Evolutionary conservation across 202 grass and related monocot genomes (phyloP), one percentile per base, ranked within the genome.

Genomic region (Panicum virgatum): DNA sequence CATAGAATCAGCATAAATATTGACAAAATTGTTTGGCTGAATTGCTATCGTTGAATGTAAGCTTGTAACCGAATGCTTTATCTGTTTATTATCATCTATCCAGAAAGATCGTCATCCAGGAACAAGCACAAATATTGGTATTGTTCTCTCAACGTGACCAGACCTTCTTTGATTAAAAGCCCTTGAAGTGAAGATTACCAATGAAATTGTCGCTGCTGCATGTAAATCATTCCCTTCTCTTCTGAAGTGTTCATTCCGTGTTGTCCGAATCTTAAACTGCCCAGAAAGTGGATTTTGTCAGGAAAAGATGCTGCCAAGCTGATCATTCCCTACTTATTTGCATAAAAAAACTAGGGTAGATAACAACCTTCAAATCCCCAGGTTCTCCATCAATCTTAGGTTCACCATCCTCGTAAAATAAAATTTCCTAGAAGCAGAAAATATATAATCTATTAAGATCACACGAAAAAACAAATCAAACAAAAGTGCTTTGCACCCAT

Each of bases 341-440:
- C 27, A 72, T 72, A 52, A 52, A 20, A 34, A 70, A 20, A 16
- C 29, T 18, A 34, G 3, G 59, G 27, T 34, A 16, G 27, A 20
- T 51, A 52, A 19, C 26, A 74, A 94, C 94, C 89, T 94, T 97
- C 77, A 97, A 85, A 84, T 92, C 91, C 57, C 91, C 91, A 85
- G 81, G 64, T 81, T 92, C 89, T 47, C 94, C 91, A 61, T 97
- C 94, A 72, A 92, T 79, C 83, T 92, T 97, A 76, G 91, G 94
- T 74, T 97, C 91, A 36, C 94, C 94, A 69, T 97, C 91, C 82
- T 97, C 80, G 16, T 90, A 90, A 71, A 97, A 97, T 54, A 80
- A 86, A 54, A 92, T 78, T 67, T 97, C 87, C 94, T 97, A 19
- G 62, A 79, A 84, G 66, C 19, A 34, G 43, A 60, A 51, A 72